These are phyloP conservation scores for Pyrus hybrid DNA, from an alignment of 331 rosid species.

Conservation along the genomic window DNA sequence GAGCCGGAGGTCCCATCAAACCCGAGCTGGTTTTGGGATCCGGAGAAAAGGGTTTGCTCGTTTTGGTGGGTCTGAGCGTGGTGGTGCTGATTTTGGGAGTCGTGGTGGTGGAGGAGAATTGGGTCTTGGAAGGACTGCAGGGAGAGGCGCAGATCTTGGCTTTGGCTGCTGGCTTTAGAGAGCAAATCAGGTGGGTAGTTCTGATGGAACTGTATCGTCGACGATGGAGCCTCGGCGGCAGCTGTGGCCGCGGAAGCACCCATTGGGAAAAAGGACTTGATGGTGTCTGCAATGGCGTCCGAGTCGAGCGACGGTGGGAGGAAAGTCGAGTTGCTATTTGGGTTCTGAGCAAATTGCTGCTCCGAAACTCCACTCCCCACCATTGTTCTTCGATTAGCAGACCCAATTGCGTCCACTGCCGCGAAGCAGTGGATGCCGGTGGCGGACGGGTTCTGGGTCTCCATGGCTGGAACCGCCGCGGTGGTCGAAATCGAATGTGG, in stretches of 20 bases:
- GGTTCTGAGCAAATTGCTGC: slow-evolving; percentile 28
- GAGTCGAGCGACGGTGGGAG: slow-evolving; percentile 58
- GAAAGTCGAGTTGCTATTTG: slow-evolving; percentile 33
- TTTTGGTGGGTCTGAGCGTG: slow-evolving; percentile 28
- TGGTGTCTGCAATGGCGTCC: slow-evolving; percentile 76
- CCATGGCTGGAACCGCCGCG: neutral
- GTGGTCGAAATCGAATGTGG: slow-evolving; percentile 26
- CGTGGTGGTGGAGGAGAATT: slow-evolving; percentile 41
- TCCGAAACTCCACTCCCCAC: slow-evolving; percentile 13
- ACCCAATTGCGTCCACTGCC: slow-evolving; percentile 12
- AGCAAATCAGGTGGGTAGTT: slow-evolving; percentile 52
- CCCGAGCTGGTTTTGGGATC: slow-evolving; percentile 29
- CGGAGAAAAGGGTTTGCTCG: slow-evolving; percentile 45
- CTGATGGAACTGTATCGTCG: slow-evolving; percentile 44
- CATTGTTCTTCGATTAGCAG: slow-evolving; percentile 23
- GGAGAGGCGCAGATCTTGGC: slow-evolving; percentile 87
- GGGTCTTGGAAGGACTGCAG: slow-evolving; percentile 80
- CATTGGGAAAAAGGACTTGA: slow-evolving; percentile 70
- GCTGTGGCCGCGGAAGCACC: slow-evolving; percentile 19
- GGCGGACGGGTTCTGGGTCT: neutral
- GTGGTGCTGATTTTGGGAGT: neutral
- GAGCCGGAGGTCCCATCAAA: slow-evolving; percentile 43
- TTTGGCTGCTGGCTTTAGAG: slow-evolving; percentile 48
- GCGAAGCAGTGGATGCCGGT: slow-evolving; percentile 16
- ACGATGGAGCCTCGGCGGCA: slow-evolving; percentile 30